Evolutionary conservation across 169 alveolate species (phyloP).

Genomic region (Besnoitia besnoiti): DNA sequence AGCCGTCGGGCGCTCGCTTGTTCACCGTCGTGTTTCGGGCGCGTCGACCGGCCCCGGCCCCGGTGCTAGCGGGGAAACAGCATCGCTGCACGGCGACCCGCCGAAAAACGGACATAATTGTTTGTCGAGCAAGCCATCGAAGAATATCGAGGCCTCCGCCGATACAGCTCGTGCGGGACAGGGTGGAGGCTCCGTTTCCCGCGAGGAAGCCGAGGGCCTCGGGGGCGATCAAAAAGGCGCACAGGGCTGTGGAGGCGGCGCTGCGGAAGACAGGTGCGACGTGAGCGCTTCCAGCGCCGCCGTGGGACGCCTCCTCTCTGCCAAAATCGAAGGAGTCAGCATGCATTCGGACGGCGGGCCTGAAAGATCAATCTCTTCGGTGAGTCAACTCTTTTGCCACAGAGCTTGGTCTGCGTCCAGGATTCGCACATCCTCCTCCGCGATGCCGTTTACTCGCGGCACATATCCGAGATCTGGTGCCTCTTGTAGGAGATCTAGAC

Average conservation of each 20-base stretch:
- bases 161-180: neutral
- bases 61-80: neutral
- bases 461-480: too few relatives aligned
- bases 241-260: neutral
- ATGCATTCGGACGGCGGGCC: neutral
- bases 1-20: neutral
- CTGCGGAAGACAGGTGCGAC: neutral
- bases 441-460: too few relatives aligned
- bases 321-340: neutral
- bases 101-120: neutral
- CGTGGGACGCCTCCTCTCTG: neutral
- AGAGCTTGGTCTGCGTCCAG: too few relatives aligned
- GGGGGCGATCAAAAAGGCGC: neutral
- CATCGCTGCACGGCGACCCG: neutral
- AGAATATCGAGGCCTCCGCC: neutral
- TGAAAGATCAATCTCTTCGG: neutral
- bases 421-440: too few relatives aligned
- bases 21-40: neutral
- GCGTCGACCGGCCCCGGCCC: neutral
- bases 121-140: neutral
- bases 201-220: neutral
- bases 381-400: too few relatives aligned
- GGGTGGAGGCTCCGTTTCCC: neutral
- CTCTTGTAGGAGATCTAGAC: too few relatives aligned
- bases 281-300: neutral